These are phyloP conservation scores for Phyllosticta citrichinensis DNA, from an alignment of 2,329 filamentous ascomycete genomes.

Conservation along the genomic window DNA sequence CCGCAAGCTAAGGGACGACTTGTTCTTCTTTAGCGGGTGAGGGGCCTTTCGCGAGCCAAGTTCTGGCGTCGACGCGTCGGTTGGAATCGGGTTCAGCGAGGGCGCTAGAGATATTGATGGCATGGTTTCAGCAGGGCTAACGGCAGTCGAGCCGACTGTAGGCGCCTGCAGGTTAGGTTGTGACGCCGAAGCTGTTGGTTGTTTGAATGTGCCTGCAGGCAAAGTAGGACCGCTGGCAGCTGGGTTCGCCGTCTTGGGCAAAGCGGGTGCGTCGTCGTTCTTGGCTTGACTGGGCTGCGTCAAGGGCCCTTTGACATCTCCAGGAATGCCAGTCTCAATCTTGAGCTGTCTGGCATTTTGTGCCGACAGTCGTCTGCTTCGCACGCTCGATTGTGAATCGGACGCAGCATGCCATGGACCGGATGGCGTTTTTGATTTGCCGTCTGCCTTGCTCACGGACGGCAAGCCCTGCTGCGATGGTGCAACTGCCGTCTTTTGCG, in stretches of 20 bases:
- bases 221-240: conserved; percentile 8
- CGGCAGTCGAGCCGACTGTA: conserved; percentile 17
- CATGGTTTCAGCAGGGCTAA: conserved; percentile 31
- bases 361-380: conserved; percentile 69
- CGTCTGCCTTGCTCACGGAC: neutral
- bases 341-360: conserved; percentile 74
- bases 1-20: conserved; percentile 54
- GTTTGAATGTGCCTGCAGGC: conserved; percentile 22
- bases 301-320: conserved; percentile 2
- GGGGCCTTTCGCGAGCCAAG: neutral
- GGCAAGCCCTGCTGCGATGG: conserved; percentile 12
- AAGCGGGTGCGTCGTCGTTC: conserved; percentile 16
- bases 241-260: conserved; percentile 27
- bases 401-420: conserved; percentile 9
- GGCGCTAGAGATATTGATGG: conserved; percentile 32
- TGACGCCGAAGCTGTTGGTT: conserved; percentile 20
- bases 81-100: conserved; percentile 22
- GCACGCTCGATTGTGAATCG: conserved; percentile 40
- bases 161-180: conserved; percentile 13
- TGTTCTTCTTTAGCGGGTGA: conserved; percentile 35
- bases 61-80: neutral
- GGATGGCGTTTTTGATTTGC: neutral
- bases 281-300: conserved; percentile 17
- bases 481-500: neutral
- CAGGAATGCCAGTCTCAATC: conserved; percentile 62